phyloP scores from a whole-genome alignment of 1,284 basidiomycete genomes.

The Stereum hirsutum region DNA sequence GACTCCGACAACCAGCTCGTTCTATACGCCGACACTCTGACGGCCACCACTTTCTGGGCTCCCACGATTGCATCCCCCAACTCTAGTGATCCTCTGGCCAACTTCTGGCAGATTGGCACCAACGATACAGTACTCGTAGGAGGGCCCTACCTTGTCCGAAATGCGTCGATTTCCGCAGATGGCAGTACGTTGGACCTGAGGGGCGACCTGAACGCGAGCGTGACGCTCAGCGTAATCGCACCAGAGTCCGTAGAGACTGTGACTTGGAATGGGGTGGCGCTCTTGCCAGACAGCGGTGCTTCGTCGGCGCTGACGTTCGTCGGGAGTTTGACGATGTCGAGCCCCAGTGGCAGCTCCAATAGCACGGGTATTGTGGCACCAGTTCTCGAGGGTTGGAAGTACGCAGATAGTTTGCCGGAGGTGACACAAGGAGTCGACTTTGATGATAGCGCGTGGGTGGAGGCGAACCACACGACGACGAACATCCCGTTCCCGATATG shows the following conservation, averaged over 20 bases:
- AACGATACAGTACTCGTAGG: conserved; percentile 41
- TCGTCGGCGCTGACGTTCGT: conserved; percentile 8
- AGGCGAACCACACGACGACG: conserved; percentile 60
- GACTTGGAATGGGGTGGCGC: conserved; percentile 60
- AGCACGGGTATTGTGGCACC: conserved; percentile 24
- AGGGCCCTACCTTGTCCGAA: conserved; percentile 47
- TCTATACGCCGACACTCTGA: conserved; percentile 53
- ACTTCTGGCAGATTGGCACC: conserved; percentile 42
- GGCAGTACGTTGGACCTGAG: conserved; percentile 31
- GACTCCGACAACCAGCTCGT: conserved; percentile 60
- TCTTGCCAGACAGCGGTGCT: conserved; percentile 26
- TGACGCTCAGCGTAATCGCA: conserved; percentile 39
- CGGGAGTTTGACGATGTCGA: conserved; percentile 16
- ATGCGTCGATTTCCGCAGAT: conserved; percentile 29
- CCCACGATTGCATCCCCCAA: conserved; percentile 31
- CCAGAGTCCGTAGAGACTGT: conserved; percentile 39
- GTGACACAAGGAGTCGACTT: conserved; percentile 38
- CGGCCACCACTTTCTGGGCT: conserved; percentile 49
- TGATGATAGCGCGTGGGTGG: conserved; percentile 52
- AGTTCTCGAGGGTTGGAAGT: conserved; percentile 54
- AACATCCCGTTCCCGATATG: conserved; percentile 58
- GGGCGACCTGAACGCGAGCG: conserved; percentile 37
- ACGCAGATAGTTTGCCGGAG: conserved; percentile 65
- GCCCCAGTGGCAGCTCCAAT: conserved; percentile 12
- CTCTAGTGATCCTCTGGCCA: conserved; percentile 19